A percentile compares a stretch with the other conserved stretches of the same genome.
phyloP scores from a whole-genome alignment of 2,329 filamentous ascomycete species.

The Exophiala sp. region DNA sequence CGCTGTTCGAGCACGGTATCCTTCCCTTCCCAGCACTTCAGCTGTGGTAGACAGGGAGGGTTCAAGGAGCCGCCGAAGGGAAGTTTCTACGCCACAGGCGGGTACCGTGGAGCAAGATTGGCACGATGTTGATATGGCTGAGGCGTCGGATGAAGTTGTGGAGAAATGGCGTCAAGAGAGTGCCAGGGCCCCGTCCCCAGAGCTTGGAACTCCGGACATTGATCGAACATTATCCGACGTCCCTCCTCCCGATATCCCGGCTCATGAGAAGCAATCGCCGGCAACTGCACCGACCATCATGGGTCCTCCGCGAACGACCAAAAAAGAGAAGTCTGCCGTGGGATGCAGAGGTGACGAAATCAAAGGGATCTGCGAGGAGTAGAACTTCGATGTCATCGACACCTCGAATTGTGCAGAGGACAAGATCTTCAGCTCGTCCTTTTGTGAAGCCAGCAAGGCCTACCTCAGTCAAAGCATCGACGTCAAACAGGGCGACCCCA shows the following conservation, averaged over 20 bases:
- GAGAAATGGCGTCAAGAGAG: conserved; percentile 9
- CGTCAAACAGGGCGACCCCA: background rate
- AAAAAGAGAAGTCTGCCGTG: background rate
- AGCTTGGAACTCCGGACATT: conserved; percentile 13
- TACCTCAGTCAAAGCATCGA: background rate
- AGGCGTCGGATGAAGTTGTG: conserved; percentile 31
- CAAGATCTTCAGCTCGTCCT: background rate
- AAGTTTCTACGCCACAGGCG: too few species aligned
- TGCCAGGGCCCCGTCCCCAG: conserved; percentile 7
- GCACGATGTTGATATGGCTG: background rate
- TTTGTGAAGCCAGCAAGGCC: background rate
- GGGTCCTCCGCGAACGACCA: background rate
- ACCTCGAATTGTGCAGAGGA: background rate
- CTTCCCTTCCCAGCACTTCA: background rate
- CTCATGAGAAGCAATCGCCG: background rate
- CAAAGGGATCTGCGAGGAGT: background rate
- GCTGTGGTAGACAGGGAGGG: too few species aligned
- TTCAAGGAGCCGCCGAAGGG: too few species aligned
- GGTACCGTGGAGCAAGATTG: background rate
- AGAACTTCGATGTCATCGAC: background rate
- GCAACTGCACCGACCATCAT: background rate
- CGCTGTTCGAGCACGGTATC: background rate
- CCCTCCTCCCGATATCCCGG: background rate
- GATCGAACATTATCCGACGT: conserved; percentile 6
- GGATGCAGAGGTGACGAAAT: background rate